These are phyloP conservation scores for Monascus purpureus DNA, from an alignment of 495 filamentous ascomycete genomes.

Conservation along the genomic window DNA sequence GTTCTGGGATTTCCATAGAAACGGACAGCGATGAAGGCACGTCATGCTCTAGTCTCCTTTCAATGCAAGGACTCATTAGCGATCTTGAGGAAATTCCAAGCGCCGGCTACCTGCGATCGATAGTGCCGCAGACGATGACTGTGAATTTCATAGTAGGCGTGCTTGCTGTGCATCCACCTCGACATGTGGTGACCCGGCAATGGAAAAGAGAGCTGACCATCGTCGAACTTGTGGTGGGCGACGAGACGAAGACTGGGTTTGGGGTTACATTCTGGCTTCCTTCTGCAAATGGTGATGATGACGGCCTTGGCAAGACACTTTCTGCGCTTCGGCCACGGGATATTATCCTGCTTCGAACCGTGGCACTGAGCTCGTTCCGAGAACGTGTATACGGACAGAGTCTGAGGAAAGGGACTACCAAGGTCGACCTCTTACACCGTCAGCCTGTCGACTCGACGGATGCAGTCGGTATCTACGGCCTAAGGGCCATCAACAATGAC, in stretches of 20 bases:
- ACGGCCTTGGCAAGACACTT: constrained; percentile 28
- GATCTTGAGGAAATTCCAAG: constrained; percentile 59
- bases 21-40: constrained; percentile 6
- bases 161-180: constrained; percentile 52
- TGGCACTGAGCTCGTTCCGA: constrained; percentile 60
- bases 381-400: constrained; percentile 67
- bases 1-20: constrained; percentile 9
- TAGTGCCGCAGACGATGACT: constrained; percentile 65
- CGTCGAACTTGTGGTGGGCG: constrained; percentile 68
- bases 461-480: constrained; percentile 21
- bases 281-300: constrained; percentile 12
- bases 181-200: constrained; percentile 39
- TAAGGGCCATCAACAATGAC: constrained; percentile 3
- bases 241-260: constrained; percentile 75
- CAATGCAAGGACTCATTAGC: constrained; percentile 28
- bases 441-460: constrained; percentile 25
- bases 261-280: constrained; percentile 72
- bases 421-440: constrained; percentile 52
- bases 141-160: constrained; percentile 68
- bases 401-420: constrained; percentile 54
- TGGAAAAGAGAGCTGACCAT: constrained; percentile 42
- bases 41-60: constrained; percentile 5
- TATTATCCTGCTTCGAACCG: constrained; percentile 59
- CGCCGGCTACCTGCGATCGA: constrained; percentile 48
- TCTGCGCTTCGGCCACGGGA: constrained; percentile 48